Evolutionary conservation across 1,139 yeast genomes (phyloP), one percentile per base, ranked within the genome.

Genomic region (Entelexis paramagnoliae): DNA sequence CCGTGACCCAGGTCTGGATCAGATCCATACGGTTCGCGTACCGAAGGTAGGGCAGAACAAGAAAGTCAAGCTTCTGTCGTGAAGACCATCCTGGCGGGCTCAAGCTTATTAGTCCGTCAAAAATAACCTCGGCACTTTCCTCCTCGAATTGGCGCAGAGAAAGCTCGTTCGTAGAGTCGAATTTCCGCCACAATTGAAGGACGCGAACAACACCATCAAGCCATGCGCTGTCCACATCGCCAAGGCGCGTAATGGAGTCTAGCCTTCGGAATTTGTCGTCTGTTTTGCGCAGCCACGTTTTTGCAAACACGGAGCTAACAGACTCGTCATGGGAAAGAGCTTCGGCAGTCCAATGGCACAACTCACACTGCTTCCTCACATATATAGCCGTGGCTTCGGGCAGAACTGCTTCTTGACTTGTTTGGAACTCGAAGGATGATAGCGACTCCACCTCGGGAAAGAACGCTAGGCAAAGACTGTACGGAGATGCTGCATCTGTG

Each of bases 401-500:
- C 14, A 20, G 26, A 2, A n/a, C 13, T 28, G 36, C 11, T 19
- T 16, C 30, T 4, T 41, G 45, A 2, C 4, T 19, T 13, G 16
- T 26, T 41, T 14, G 36, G 50, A 46, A 55, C 13, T 24, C 43
- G 28, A 29, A 13, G 4, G 22, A 16, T 10, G 30, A 48, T 20
- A 41, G 49, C 6, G 36, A 28, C 48, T 10, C 10, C 1, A 55
- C 50, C 38, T 57, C 59, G 7, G 60, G 60, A 41, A 46, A 52
- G 8, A 56, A 48, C 14, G 59, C 56, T 3, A 58, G 29, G 3
- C 46, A 16, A 22, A 58, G 47, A 2, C 58, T 55, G 48, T 50
- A 55, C 7, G 60, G 59, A 16, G 59, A 57, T 6, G 46, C 29
- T 7, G 58, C 41, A 17, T 54, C 58, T 35, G 40, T 50, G 16